A percentile compares a stretch with the other conserved stretches of the same genome.
Evolutionary conservation across 2,329 filamentous ascomycete genomes (phyloP).

Genomic region (Fusarium nisikadoi): DNA sequence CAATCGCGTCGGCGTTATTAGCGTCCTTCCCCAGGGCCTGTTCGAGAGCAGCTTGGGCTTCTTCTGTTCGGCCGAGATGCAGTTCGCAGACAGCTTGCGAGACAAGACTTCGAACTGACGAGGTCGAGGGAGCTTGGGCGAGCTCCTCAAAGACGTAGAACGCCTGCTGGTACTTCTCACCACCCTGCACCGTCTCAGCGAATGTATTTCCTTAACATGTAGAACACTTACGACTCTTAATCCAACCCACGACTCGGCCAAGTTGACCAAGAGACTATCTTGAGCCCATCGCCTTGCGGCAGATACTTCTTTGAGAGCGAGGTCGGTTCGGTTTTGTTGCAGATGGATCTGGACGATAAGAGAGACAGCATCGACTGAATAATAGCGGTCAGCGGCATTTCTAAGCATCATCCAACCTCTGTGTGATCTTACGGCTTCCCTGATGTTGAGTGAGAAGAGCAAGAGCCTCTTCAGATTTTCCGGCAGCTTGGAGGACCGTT

Average conservation of each 20-base stretch:
- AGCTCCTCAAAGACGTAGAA: slow-evolving; percentile 99
- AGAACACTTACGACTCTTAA: slow-evolving; percentile 75
- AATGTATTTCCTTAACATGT: not conserved
- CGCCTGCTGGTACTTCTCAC: slow-evolving; percentile 94
- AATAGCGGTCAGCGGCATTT: slow-evolving; percentile 40
- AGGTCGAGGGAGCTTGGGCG: slow-evolving; percentile 84
- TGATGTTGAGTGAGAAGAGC: slow-evolving; percentile 84
- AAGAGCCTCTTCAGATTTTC: slow-evolving; percentile 86
- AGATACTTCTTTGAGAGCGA: slow-evolving; percentile 88
- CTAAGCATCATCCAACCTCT: not conserved
- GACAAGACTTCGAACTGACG: slow-evolving; percentile 79
- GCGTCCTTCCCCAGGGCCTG: slow-evolving; percentile 81
- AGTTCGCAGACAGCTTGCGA: slow-evolving; percentile 92
- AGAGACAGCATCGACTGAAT: slow-evolving; percentile 78
- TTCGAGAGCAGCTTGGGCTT: slow-evolving; percentile 87
- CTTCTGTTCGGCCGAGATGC: slow-evolving; percentile 87
- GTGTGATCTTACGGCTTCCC: slow-evolving; percentile 75
- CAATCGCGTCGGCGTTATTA: slow-evolving; percentile 77
- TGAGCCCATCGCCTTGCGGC: slow-evolving; percentile 93
- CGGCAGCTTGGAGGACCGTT: slow-evolving; percentile 82
- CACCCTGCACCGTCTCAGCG: slow-evolving; percentile 69
- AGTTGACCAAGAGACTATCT: slow-evolving; percentile 90
- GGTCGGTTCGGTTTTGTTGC: slow-evolving; percentile 88
- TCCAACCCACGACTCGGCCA: slow-evolving; percentile 96
- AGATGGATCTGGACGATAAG: slow-evolving; percentile 93